Base-by-base conservation (phyloP, 2,329 filamentous ascomycete species). In the Fusarium sp. region DNA sequence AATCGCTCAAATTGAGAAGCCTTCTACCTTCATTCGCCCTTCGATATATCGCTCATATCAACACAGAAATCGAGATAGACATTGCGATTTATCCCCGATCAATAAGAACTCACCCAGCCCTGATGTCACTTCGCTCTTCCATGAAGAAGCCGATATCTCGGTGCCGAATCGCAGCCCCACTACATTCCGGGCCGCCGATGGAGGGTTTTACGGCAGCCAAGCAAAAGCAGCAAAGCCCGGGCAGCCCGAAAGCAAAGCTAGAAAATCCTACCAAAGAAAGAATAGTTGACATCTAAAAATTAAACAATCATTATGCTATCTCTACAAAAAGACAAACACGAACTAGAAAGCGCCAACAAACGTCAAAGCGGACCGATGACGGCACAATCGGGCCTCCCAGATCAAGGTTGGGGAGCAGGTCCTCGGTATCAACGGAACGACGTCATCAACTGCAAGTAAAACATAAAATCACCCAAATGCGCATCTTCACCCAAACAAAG, bases 311-410 rank as follows among this genome's bases (percentile, higher is more conserved):
- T 40, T 12, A 34, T 44, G 30, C 22, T 41, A 24, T 25, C 16
- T 40, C 16, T 30, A 4, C 18, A 49, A 30, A 27, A 8, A 32
- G 30, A 27, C 13, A 30, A 48, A 42, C 16, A 16, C 20, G 25
- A 41, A 61, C 61, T 60, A 66, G 40, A 66, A 29, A 34, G 34
- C 61, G 47, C 47, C 60, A 46, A 52, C 25, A 63, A 57, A 44
- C 41, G 37, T 66, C 61, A 61, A 66, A 66, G 63, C 63, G 63
- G 63, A 66, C 61, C 55, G 48, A 66, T 66, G 61, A 66, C 63
- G 63, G 63, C 63, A 66, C 30, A 61, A 48, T 42, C 41, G 47
- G 24, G 54, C 29, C 34, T 49, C 37, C 54, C 20, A 52, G 48
- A 57, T 30, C 63, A 66, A 61, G 63, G 47, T 66, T 64, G 58